Evolutionary conservation across 768 basidiomycete species (phyloP).

Genomic region (Krasilnikovozyma curviuscula): DNA sequence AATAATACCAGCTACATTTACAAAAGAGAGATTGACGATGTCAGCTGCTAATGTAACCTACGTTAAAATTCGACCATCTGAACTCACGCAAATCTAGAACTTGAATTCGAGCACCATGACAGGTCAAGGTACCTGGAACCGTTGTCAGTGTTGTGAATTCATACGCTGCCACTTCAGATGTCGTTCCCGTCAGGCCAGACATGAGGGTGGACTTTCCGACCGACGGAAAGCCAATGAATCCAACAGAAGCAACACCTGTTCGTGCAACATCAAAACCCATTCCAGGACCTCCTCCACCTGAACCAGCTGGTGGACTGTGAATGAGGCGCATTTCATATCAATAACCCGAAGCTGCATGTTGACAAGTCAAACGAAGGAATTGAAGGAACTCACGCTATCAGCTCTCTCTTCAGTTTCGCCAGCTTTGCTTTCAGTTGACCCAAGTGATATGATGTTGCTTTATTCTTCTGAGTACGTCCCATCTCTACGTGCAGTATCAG

Average conservation of each 20-base stretch:
- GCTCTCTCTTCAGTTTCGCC: conserved; percentile 84
- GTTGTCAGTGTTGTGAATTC: conserved; percentile 95
- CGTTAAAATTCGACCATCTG: neutral
- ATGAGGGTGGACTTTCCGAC: conserved; percentile 59
- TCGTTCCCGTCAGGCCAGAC: conserved; percentile 90
- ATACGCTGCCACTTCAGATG: conserved; percentile 86
- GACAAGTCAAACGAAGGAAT: too few species aligned
- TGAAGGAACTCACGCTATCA: too few species aligned
- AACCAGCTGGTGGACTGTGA: conserved; percentile 45
- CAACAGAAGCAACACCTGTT: conserved; percentile 62
- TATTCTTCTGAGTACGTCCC: conserved; percentile 9
- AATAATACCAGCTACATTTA: conserved; percentile 66
- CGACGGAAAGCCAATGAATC: conserved; percentile 49
- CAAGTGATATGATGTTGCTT: conserved; percentile 43
- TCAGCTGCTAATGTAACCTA: neutral
- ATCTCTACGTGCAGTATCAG: too few species aligned
- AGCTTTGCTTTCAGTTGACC: conserved; percentile 96
- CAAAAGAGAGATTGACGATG: neutral
- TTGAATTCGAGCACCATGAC: conserved; percentile 90
- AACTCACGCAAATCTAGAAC: conserved; percentile 71
- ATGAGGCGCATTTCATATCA: too few species aligned
- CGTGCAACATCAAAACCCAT: conserved; percentile 94
- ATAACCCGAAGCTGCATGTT: too few species aligned
- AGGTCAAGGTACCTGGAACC: conserved; percentile 81
- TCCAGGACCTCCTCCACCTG: conserved; percentile 73